Evolutionary conservation across 1,139 yeast genomes (phyloP), one percentile per base, ranked within the genome.

Genomic region (Saccharomyces hybrid): DNA sequence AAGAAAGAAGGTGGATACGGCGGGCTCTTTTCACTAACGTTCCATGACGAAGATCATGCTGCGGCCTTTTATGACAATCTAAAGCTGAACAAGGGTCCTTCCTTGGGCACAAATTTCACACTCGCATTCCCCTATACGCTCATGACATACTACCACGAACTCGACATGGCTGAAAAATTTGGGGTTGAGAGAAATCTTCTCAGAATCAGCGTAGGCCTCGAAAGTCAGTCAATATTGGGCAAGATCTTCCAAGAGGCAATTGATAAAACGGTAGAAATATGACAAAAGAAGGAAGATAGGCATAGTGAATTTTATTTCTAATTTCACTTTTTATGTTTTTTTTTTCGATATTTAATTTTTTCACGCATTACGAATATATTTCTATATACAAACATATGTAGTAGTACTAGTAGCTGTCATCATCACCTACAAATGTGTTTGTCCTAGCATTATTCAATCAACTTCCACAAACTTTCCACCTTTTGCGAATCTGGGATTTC

Each of bases 21-120:
- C 48, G 97, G 97, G 0, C 77, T 93, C 52, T 75, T 93, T 20
- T 88, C 97, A 6, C 75, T 93, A 54, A 79, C 87, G 8, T 89
- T 93, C 72, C 74, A 83, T 52, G 77, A 83, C 8, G 83, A 86
- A 11, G 73, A 75, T 13, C 83, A 82, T 61, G 96, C 97, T 0
- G 77, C 78, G 49, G 75, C 75, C 31, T 93, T 93, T 68, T 93
- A 87, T 73, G 87, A 93, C 70, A 77, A 82, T 2, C 79, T 88
- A 50, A 76, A 80, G 51, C 74, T 91, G 55, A 88, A 93, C 59
- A 93, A 93, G 70, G 98, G 98, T 2, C 98, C 98, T 3, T 87
- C 96, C 16, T 77, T 93, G 62, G 98, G 98, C 4, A 90, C 98
- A 0, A 93, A 89, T 70, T 89, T 90, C 73, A 89, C 98, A 0